Percentiles rank a stretch among this genome's conserved stretches.
Evolutionary conservation across 2,329 filamentous ascomycete genomes (phyloP).

Genomic region (Scopulariopsis brevicaulis): DNA sequence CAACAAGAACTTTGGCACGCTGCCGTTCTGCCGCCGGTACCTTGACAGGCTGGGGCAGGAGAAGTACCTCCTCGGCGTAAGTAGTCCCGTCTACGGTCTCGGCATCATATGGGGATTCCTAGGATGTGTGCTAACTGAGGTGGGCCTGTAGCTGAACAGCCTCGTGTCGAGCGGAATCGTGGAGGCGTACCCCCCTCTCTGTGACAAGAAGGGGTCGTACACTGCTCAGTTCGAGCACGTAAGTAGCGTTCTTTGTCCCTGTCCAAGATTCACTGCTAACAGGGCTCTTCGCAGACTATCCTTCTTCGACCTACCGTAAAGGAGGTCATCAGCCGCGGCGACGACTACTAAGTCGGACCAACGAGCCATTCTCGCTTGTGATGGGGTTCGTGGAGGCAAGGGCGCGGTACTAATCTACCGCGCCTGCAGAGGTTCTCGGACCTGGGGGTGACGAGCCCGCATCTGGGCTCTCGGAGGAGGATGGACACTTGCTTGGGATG

Average conservation of each 20-base stretch:
- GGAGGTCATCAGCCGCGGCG: slow-evolving; percentile 68
- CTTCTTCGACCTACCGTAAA: slow-evolving; percentile 62
- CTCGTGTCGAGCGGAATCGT: slow-evolving; percentile 69
- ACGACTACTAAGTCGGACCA: slow-evolving; percentile 47
- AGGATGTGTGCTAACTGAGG: background rate
- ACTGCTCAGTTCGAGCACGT: slow-evolving; percentile 85
- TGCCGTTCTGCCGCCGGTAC: slow-evolving; percentile 76
- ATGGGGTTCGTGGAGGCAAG: background rate
- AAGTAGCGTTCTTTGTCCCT: slow-evolving; percentile 22
- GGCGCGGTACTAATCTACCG: background rate
- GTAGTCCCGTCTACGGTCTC: slow-evolving; percentile 13
- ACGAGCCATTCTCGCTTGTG: background rate
- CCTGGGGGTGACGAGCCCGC: too few relatives aligned
- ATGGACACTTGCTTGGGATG: background rate
- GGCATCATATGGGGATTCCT: background rate
- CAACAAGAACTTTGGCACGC: slow-evolving; percentile 80
- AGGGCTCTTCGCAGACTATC: slow-evolving; percentile 40
- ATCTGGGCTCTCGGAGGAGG: background rate
- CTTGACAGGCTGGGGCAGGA: slow-evolving; percentile 79
- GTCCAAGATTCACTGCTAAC: background rate
- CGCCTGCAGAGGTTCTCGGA: background rate
- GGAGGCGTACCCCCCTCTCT: slow-evolving; percentile 71
- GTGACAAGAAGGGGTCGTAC: slow-evolving; percentile 79
- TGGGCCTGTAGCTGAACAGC: slow-evolving; percentile 53
- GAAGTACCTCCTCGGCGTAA: slow-evolving; percentile 73